These are phyloP conservation scores for Cordyceps sp. DNA, from an alignment of 2,329 filamentous ascomycete species.

Conservation along the genomic window DNA sequence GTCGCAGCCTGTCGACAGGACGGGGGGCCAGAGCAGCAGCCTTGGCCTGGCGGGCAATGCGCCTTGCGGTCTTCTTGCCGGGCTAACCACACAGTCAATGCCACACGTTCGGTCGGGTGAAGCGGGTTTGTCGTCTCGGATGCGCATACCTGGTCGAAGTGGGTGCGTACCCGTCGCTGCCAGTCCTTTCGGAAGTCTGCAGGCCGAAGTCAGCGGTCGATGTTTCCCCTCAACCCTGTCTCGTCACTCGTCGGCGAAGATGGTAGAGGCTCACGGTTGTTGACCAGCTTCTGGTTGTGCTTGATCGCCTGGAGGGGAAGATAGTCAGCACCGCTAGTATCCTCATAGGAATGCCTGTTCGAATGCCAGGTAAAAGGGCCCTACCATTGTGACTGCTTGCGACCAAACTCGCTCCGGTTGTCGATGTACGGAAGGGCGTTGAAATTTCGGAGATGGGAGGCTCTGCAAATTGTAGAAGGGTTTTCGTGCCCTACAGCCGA, in stretches of 20 bases:
- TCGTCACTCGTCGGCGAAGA: slow-evolving; percentile 5
- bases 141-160: slow-evolving; percentile 92
- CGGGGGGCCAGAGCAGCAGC: slow-evolving; percentile 89
- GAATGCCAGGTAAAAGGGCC: slow-evolving; percentile 5
- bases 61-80: slow-evolving; percentile 87
- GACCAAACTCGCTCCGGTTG: slow-evolving; percentile 30
- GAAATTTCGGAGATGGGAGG: slow-evolving; percentile 20
- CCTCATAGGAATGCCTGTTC: background rate
- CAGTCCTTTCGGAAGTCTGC: slow-evolving; percentile 99
- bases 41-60: slow-evolving; percentile 84
- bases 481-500: slow-evolving; percentile 23
- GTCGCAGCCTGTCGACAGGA: slow-evolving; percentile 91
- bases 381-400: slow-evolving; percentile 38
- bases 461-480: slow-evolving; percentile 24
- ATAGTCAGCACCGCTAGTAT: slow-evolving; percentile 11
- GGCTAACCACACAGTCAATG: slow-evolving; percentile 43
- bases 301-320: slow-evolving; percentile 64
- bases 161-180: slow-evolving; percentile 96
- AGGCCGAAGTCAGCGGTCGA: slow-evolving; percentile 21
- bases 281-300: slow-evolving; percentile 97
- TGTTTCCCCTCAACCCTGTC: too few relatives aligned
- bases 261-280: slow-evolving; percentile 59
- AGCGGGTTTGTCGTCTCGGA: slow-evolving; percentile 1
- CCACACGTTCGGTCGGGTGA: slow-evolving; percentile 2
- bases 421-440: slow-evolving; percentile 22